Base-by-base conservation (phyloP, 1,284 basidiomycete genomes). In the Dichomitus squalens region DNA sequence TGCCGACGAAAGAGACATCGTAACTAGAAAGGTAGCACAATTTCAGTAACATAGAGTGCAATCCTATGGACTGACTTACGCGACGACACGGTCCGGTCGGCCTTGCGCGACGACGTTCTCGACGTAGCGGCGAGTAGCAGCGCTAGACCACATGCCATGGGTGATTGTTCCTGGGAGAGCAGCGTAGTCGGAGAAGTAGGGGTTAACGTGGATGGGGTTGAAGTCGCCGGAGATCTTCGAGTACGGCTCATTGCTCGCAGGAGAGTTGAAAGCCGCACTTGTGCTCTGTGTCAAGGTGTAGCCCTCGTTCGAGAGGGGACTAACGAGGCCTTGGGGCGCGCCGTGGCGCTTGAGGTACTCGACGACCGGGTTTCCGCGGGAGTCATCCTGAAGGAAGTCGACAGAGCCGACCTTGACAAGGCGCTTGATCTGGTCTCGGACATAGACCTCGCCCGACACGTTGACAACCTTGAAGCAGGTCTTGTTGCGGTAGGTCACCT, bases 151-250 rank as follows among this genome's bases (percentile, higher is more conserved):
- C 80, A 99, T 88, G 54, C 96, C 96, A 71, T 99, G 96, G 6
- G 96, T 98, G 72, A 99, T 99, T 18, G 97, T 98, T 14, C 93
- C 92, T 29, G 96, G 96, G 21, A 99, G 87, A 20, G 89, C 86
- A 14, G 96, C 96, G 67, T 93, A 95, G 72, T 95, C 90, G 27
- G 96, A 87, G 79, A 99, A 98, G 82, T 98, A 98, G 0, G 96
- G 97, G 77, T 99, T 98, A 76, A 97, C 82, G 75, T 99, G 97
- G 66, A 99, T 97, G n/a, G 93, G 91, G 67, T 92, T 98, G 82
- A 94, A 98, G 76, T 99, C 97, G 48, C 96, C 96, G 2, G 96
- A 98, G 58, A 96, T 86, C 73, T 90, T 88, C 5, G 95, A 98
- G 79, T 98, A 98, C 4, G 95, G 90, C 76, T 97, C 88, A 73